Evolutionary conservation across 192 early-diverging fungal genomes (phyloP).

Genomic region (Backusella liffmaniae): DNA sequence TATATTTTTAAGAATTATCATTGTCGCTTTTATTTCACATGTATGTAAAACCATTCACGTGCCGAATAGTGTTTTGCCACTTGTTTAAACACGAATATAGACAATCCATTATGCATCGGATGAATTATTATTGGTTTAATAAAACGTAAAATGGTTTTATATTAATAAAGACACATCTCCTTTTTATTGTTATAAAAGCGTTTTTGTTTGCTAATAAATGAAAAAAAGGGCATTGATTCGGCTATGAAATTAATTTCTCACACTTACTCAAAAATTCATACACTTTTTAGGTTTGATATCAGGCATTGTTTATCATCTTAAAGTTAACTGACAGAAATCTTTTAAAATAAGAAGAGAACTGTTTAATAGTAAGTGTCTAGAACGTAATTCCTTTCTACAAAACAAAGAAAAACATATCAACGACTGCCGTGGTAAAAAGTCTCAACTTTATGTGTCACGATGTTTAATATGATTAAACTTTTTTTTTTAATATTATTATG

Average conservation of each 20-base stretch:
- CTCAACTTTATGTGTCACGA: not conserved
- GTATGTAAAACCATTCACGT: not conserved
- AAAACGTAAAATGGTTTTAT: not conserved
- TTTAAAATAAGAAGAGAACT: not conserved
- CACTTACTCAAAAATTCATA: not conserved
- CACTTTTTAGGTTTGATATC: not conserved
- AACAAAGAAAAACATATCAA: not conserved
- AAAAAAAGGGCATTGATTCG: not conserved
- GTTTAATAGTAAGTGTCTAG: not conserved
- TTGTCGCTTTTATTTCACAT: not conserved
- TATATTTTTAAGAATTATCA: not conserved
- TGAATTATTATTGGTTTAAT: not conserved
- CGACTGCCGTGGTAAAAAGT: not conserved
- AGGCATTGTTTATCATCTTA: constrained; percentile 7
- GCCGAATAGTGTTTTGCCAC: not conserved
- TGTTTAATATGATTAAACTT: not conserved
- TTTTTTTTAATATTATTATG: not conserved
- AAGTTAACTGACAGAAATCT: not conserved
- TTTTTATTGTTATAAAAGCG: not conserved
- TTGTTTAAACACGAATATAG: not conserved
- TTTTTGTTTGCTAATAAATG: not conserved
- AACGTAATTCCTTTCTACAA: not conserved
- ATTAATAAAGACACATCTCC: not conserved
- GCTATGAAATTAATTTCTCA: constrained; percentile 1
- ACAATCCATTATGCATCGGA: not conserved